A percentile compares a stretch with the other conserved stretches of the same genome.
phyloP scores from a whole-genome alignment of 768 basidiomycete genomes.

The Collybiopsis confluens region DNA sequence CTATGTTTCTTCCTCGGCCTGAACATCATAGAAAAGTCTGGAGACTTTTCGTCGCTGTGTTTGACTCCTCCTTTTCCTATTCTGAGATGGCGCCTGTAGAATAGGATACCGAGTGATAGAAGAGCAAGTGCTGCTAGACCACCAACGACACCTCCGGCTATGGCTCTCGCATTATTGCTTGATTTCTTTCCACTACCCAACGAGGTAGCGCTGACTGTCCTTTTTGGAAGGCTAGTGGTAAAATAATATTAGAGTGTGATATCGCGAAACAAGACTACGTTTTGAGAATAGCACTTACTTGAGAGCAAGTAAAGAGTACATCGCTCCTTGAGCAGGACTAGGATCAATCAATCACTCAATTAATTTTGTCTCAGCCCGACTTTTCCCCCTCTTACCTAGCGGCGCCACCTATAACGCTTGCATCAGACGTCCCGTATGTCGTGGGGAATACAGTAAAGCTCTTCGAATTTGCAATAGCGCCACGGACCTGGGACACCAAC shows the following conservation, averaged over 20 bases:
- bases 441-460: conserved; percentile 19
- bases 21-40: not conserved
- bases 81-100: not conserved
- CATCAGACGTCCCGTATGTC: conserved; percentile 19
- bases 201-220: not conserved
- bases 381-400: conserved; percentile 10
- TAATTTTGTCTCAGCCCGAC: too few relatives aligned
- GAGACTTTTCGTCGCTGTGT: not conserved
- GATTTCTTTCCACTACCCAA: not conserved
- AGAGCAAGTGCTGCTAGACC: not conserved
- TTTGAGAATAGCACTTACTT: conserved; percentile 7
- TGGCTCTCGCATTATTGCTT: conserved; percentile 1
- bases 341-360: too few relatives aligned
- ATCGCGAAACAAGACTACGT: too few relatives aligned
- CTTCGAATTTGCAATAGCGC: conserved; percentile 15
- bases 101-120: not conserved
- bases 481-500: conserved; percentile 27
- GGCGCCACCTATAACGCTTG: conserved; percentile 12
- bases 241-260: not conserved
- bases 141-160: conserved; percentile 6
- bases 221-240: not conserved
- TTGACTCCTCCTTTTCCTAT: not conserved
- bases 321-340: conserved; percentile 32
- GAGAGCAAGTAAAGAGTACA: conserved; percentile 23
- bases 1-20: too few relatives aligned